phyloP scores from a whole-genome alignment of 1,284 basidiomycete genomes.

The Puccinia triticina region DNA sequence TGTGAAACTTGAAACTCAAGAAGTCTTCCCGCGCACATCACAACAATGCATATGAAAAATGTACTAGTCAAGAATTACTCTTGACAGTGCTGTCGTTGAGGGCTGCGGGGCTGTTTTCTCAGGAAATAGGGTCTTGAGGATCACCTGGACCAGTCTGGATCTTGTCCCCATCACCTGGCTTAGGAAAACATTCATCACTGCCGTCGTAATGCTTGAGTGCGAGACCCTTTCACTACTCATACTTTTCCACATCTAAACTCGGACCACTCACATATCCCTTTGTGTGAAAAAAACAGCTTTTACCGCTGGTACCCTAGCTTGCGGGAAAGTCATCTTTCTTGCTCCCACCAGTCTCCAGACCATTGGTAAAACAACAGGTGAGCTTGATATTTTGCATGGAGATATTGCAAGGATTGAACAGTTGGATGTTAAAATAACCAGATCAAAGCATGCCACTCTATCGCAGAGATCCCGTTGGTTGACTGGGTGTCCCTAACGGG shows the following conservation, averaged over 20 bases:
- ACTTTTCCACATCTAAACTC: conserved; percentile 56
- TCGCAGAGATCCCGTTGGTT: conserved; percentile 87
- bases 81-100: too few relatives aligned
- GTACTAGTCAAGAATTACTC: too few relatives aligned
- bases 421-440: too few relatives aligned
- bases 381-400: not conserved
- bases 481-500: conserved; percentile 89
- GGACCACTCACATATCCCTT: too few relatives aligned
- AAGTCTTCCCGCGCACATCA: too few relatives aligned
- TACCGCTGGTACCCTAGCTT: conserved; percentile 93
- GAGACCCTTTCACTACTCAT: not conserved
- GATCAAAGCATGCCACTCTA: conserved; percentile 86
- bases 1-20: too few relatives aligned
- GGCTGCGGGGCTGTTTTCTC: too few relatives aligned
- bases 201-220: conserved; percentile 77
- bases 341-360: conserved; percentile 95
- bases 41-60: too few relatives aligned
- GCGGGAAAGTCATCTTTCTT: conserved; percentile 90
- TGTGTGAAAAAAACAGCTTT: conserved; percentile 56
- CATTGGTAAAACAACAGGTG: conserved; percentile 82
- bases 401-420: too few relatives aligned
- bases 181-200: conserved; percentile 98
- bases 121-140: too few relatives aligned
- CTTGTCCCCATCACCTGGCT: too few relatives aligned
- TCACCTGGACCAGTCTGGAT: too few relatives aligned